Conservation (phyloP, 352 stramenopile species). For the Phytophthora quininea region DNA sequence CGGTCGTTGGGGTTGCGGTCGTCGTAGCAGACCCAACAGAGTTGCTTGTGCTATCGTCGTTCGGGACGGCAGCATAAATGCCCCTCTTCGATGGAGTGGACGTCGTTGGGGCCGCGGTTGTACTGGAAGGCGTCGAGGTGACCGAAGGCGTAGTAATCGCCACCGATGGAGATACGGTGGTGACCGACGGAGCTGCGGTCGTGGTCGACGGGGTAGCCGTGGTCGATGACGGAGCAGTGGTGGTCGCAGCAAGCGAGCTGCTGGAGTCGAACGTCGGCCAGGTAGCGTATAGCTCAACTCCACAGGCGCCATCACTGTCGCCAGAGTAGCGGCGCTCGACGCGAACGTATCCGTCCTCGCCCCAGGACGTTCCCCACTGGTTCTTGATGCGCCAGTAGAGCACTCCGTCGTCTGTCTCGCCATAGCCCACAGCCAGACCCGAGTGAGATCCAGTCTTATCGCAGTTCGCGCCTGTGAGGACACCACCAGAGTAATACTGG, state of each 20-base stretch:
- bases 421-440: conserved; percentile 67
- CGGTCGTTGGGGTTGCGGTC: conserved; percentile 4
- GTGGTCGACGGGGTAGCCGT: conserved; percentile 14
- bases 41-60: neutral
- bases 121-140: conserved; percentile 4
- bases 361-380: conserved; percentile 73
- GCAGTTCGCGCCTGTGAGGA: conserved; percentile 63
- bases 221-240: conserved; percentile 11
- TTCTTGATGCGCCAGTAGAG: conserved; percentile 76
- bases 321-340: conserved; percentile 57
- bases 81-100: neutral
- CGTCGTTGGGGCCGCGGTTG: conserved; percentile 3
- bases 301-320: conserved; percentile 58
- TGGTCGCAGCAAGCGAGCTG: conserved; percentile 10
- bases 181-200: conserved; percentile 14
- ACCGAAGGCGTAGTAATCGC: neutral
- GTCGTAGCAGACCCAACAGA: neutral
- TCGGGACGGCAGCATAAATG: neutral
- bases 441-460: conserved; percentile 64
- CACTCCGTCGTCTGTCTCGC: conserved; percentile 49
- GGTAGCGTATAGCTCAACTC: conserved; percentile 59
- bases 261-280: conserved; percentile 55
- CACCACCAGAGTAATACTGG: conserved; percentile 66
- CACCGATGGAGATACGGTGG: conserved; percentile 11
- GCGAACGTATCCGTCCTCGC: conserved; percentile 71